A percentile compares a stretch with the other conserved stretches of the same genome.
These are phyloP conservation scores for Incumbomyces lentus DNA, from an alignment of 2,329 filamentous ascomycete species.

Conservation along the genomic window DNA sequence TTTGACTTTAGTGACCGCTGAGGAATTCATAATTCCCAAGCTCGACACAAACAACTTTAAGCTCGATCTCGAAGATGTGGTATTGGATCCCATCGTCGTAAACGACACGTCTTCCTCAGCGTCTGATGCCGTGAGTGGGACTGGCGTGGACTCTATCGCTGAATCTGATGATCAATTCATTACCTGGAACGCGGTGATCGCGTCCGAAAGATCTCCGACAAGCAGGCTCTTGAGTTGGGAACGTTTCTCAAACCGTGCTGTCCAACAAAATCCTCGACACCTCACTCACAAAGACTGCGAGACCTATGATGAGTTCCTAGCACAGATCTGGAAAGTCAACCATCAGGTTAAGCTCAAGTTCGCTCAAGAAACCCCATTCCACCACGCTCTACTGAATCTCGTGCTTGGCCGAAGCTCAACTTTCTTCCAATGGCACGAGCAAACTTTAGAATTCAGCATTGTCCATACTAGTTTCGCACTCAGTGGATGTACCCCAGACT, in stretches of 20 bases:
- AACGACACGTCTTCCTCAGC: slow-evolving; percentile 11
- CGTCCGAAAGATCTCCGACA: slow-evolving; percentile 13
- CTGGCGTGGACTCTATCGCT: slow-evolving; percentile 16
- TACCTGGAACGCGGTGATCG: slow-evolving; percentile 27
- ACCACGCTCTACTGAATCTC: slow-evolving; percentile 31
- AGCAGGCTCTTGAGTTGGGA: slow-evolving; percentile 31
- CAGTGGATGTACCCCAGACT: slow-evolving; percentile 30
- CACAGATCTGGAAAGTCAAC: neutral
- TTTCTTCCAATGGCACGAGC: slow-evolving; percentile 32
- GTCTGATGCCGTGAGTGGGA: slow-evolving; percentile 12
- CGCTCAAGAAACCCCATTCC: slow-evolving; percentile 29
- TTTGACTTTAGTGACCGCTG: slow-evolving; percentile 11
- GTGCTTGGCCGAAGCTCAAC: slow-evolving; percentile 35
- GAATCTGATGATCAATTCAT: slow-evolving; percentile 21
- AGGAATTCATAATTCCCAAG: slow-evolving; percentile 8
- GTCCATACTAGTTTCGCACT: slow-evolving; percentile 36
- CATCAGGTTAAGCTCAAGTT: slow-evolving; percentile 2
- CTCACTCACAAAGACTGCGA: slow-evolving; percentile 33
- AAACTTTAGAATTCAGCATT: slow-evolving; percentile 28
- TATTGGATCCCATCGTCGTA: slow-evolving; percentile 10
- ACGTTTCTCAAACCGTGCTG: slow-evolving; percentile 26
- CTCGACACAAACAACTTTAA: slow-evolving; percentile 1
- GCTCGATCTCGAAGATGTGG: neutral
- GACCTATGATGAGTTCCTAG: slow-evolving; percentile 31
- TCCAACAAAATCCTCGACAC: slow-evolving; percentile 28